These are phyloP conservation scores for Taphrina confusa DNA, from an alignment of 1,139 yeast genomes.

Conservation along the genomic window DNA sequence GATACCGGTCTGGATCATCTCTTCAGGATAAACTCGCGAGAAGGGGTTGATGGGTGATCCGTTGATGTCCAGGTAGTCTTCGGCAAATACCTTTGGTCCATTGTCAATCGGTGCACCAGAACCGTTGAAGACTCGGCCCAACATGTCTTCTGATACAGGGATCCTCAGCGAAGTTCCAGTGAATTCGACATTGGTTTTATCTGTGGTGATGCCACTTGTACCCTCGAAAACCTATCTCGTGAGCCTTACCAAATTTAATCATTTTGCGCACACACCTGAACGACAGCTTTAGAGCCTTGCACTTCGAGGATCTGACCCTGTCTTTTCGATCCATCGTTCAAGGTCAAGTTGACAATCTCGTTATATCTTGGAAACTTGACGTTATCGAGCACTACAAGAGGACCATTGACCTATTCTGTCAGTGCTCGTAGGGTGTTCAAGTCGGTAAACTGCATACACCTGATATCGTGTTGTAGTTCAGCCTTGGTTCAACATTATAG, in stretches of 20 bases:
- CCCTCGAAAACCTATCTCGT: slow-evolving; percentile 63
- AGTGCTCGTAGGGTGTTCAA: too few relatives aligned
- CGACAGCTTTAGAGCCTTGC: slow-evolving; percentile 94
- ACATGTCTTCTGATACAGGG: slow-evolving; percentile 93
- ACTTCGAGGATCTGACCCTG: slow-evolving; percentile 99
- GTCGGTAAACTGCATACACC: slow-evolving; percentile 55
- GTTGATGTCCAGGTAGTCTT: slow-evolving; percentile 94
- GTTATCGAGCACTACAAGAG: slow-evolving; percentile 83
- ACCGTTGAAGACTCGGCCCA: slow-evolving; percentile 98
- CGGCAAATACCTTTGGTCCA: slow-evolving; percentile 98
- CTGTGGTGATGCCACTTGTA: slow-evolving; percentile 62
- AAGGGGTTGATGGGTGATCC: slow-evolving; percentile 98
- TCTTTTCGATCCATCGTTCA: slow-evolving; percentile 90
- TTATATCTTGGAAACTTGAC: slow-evolving; percentile 78
- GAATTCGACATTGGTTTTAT: slow-evolving; percentile 94
- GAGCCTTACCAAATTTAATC: background rate
- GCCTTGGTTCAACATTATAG: slow-evolving; percentile 42
- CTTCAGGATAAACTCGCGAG: slow-evolving; percentile 98
- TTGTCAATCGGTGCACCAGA: slow-evolving; percentile 98
- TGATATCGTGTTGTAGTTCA: slow-evolving; percentile 82
- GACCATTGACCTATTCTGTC: slow-evolving; percentile 66
- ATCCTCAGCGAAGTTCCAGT: slow-evolving; percentile 92
- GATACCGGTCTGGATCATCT: slow-evolving; percentile 98
- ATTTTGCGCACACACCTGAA: slow-evolving; percentile 55
- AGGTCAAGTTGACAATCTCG: slow-evolving; percentile 92